Percentiles rank a stretch among this genome's conserved stretches.
phyloP scores from a whole-genome alignment of 495 filamentous ascomycete species.

The Tuber umbilicatum region DNA sequence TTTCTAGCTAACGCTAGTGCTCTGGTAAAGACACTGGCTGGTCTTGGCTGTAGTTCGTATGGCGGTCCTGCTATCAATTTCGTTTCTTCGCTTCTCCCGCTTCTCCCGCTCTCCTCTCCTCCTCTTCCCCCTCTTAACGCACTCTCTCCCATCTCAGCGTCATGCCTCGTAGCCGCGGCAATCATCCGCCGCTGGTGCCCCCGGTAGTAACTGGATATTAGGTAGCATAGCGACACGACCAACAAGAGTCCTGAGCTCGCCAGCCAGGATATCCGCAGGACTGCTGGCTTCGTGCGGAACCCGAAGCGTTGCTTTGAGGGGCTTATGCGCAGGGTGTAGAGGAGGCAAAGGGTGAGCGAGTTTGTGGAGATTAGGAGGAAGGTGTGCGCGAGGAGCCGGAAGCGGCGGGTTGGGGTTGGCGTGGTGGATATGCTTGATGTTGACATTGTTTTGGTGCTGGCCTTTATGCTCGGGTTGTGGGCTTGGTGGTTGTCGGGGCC shows the following conservation, averaged over 20 bases:
- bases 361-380: slow-evolving; percentile 12
- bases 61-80: neutral
- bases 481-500: neutral
- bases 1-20: neutral
- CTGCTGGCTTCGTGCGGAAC: neutral
- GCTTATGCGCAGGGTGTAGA: slow-evolving; percentile 10
- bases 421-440: neutral
- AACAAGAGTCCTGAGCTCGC: neutral
- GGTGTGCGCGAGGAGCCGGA: neutral
- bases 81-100: neutral
- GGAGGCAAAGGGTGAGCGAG: slow-evolving; percentile 1
- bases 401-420: neutral
- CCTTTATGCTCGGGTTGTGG: neutral
- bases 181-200: neutral
- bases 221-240: neutral
- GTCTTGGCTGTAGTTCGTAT: neutral
- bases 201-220: neutral
- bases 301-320: neutral
- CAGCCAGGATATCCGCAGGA: slow-evolving; percentile 10
- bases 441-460: neutral
- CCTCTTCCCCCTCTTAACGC: neutral
- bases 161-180: neutral
- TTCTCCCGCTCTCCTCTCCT: neutral
- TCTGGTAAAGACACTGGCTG: neutral
- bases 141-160: neutral